Conservation (phyloP, 1,139 yeast genomes). For the Casaregolazyma lundiana region DNA sequence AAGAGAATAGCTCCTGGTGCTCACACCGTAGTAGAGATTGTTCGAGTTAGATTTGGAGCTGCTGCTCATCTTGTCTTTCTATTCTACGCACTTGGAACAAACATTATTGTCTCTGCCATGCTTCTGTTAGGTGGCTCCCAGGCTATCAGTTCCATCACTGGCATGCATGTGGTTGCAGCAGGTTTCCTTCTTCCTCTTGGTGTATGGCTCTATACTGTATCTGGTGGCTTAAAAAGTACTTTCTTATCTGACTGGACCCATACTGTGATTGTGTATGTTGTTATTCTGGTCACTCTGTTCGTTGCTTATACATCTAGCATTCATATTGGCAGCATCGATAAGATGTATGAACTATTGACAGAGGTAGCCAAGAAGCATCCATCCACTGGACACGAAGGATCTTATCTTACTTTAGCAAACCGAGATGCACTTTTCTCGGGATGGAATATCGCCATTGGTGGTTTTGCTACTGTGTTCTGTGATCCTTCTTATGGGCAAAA, state of each 20-base stretch:
- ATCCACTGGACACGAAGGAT: conserved; percentile 25
- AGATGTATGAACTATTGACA: conserved; percentile 64
- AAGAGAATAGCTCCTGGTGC: conserved; percentile 34
- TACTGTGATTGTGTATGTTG: conserved; percentile 27
- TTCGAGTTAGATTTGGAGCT: conserved; percentile 61
- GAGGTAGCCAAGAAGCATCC: conserved; percentile 52
- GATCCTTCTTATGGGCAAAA: conserved; percentile 44
- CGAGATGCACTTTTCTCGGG: conserved; percentile 25
- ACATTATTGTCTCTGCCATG: conserved; percentile 46
- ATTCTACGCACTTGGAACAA: conserved; percentile 34
- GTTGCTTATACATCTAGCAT: conserved; percentile 48
- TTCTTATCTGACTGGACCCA: conserved; percentile 43
- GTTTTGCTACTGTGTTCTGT: conserved; percentile 38
- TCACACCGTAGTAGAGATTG: conserved; percentile 67
- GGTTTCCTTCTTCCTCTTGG: conserved; percentile 50
- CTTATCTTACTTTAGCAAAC: conserved; percentile 27
- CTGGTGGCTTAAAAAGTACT: conserved; percentile 52
- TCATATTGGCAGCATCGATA: conserved; percentile 68
- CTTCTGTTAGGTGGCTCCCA: conserved; percentile 71
- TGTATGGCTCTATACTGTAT: conserved; percentile 47
- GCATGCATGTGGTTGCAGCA: conserved; percentile 48
- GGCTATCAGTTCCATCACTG: conserved; percentile 49
- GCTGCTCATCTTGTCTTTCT: conserved; percentile 60
- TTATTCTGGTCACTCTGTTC: conserved; percentile 35
- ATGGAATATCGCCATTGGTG: conserved; percentile 30